A percentile compares a stretch with the other conserved stretches of the same genome.
These are phyloP conservation scores for Exophiala sideris DNA, from an alignment of 2,329 filamentous ascomycete genomes.

Conservation along the genomic window DNA sequence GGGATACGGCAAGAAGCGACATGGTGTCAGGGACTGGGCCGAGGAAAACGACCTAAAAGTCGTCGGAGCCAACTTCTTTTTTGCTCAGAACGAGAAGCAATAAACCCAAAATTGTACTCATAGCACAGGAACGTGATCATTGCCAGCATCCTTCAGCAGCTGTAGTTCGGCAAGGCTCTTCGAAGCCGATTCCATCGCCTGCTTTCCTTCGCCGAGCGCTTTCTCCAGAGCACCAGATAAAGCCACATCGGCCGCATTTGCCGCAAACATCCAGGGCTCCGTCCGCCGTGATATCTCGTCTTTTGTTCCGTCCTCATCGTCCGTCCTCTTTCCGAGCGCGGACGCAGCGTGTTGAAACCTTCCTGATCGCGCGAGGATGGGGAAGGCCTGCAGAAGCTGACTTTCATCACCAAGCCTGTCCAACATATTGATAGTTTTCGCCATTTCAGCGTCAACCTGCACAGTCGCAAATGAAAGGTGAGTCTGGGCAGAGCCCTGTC, in stretches of 20 bases:
- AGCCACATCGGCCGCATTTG: slow-evolving; percentile 19
- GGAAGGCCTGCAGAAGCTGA: slow-evolving; percentile 26
- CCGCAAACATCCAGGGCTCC: slow-evolving; percentile 26
- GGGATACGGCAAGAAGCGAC: slow-evolving; percentile 50
- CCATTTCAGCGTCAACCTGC: slow-evolving; percentile 11
- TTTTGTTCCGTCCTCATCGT: neutral
- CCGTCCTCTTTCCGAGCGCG: slow-evolving; percentile 5
- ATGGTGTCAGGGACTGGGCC: slow-evolving; percentile 45
- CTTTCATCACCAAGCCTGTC: slow-evolving; percentile 27
- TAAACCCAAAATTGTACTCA: slow-evolving; percentile 6
- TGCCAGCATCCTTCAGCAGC: slow-evolving; percentile 4
- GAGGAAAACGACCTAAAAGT: slow-evolving; percentile 31
- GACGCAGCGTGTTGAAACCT: slow-evolving; percentile 13
- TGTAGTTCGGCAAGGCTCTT: slow-evolving; percentile 12
- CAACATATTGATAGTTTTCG: slow-evolving; percentile 15
- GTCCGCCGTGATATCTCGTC: slow-evolving; percentile 17
- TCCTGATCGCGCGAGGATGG: slow-evolving; percentile 13
- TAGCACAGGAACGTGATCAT: neutral
- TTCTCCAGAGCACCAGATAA: slow-evolving; percentile 6
- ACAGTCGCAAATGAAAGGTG: slow-evolving; percentile 11
- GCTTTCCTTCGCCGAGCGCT: slow-evolving; percentile 13
- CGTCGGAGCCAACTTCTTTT: slow-evolving; percentile 33
- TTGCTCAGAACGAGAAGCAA: slow-evolving; percentile 30
- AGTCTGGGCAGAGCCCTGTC: slow-evolving; percentile 6
- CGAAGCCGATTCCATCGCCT: slow-evolving; percentile 16